Base-by-base conservation (phyloP, 352 stramenopile genomes). In the Phytophthora chlamydospora region DNA sequence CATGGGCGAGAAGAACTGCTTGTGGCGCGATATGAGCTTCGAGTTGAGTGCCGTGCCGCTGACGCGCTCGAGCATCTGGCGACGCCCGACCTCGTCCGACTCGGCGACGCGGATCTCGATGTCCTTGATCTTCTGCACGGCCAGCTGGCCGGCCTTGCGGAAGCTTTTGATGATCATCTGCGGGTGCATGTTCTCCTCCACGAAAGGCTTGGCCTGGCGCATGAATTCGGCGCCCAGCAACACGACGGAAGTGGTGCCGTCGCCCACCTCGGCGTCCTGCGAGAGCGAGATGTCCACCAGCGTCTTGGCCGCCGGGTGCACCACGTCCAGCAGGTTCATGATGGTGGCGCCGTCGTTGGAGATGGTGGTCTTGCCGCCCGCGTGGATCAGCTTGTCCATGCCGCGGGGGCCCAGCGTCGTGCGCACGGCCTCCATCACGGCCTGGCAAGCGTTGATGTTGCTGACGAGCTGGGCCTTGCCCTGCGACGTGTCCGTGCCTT, bases 371-470 rank as follows among this genome's bases (percentile, higher is more conserved):
- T 90, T 92, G 49, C 77, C 80, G 50, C 88, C 86, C 27, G 95
- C 80, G 63, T 98, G 96, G 39, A 99, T 95, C n/a, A 99, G 85
- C 76, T 99, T 99, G 85, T 99, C 97, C 96, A 99, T 99, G 59
- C 97, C 97, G 27, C 97, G 90, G 24, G 97, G 97, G 19, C 97
- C 97, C 24, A 99, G 82, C 11, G 97, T 99, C 27, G 97, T 98
- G 55, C 96, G 89, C 48, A 99, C 91, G 50, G 96, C 92, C 73
- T 99, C 97, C 69, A 97, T 98, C 41, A 99, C 93, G 21, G 97
- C 97, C 75, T 98, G 85, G 57, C 86, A 92, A 17, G 85, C 83
- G 62, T 93, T 92, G 66, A 92, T 92, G 72, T 93, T 93, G 79
- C 88, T 97, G 52, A 98, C 97, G 47, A 98, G 81, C 79, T 98